These are phyloP conservation scores for Dactylellina parvicollis DNA, from an alignment of 2,329 filamentous ascomycete genomes.

Conservation along the genomic window DNA sequence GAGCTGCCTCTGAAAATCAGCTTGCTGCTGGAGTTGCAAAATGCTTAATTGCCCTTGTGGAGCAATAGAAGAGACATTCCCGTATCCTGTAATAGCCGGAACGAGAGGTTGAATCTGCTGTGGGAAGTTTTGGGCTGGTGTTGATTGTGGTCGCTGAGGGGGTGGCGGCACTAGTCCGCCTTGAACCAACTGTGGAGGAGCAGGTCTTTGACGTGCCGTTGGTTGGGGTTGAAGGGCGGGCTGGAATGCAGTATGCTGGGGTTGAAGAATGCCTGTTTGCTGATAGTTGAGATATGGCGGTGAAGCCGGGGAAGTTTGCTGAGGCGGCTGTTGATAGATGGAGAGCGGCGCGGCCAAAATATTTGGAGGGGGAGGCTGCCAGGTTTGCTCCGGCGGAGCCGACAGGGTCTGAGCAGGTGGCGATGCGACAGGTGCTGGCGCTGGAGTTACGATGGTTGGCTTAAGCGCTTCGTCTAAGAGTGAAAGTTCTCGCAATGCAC, in stretches of 20 bases:
- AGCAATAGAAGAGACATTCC: conserved; percentile 30
- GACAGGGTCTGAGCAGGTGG: conserved; percentile 63
- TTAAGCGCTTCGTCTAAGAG: conserved; percentile 70
- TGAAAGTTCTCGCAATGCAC: conserved; percentile 75
- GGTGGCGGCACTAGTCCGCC: conserved; percentile 78
- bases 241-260: conserved; percentile 62
- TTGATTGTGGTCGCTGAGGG: conserved; percentile 83
- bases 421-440: conserved; percentile 68
- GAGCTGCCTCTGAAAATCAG: conserved; percentile 60
- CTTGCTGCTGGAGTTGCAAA: conserved; percentile 60
- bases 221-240: conserved; percentile 63
- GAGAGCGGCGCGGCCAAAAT: conserved; percentile 56
- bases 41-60: conserved; percentile 40
- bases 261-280: conserved; percentile 64
- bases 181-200: conserved; percentile 72
- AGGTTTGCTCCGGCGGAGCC: conserved; percentile 61
- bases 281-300: conserved; percentile 63
- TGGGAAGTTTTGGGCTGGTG: conserved; percentile 71
- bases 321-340: conserved; percentile 58
- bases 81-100: conserved; percentile 52
- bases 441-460: conserved; percentile 64
- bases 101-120: conserved; percentile 62
- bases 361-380: conserved; percentile 59
- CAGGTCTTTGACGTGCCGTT: conserved; percentile 74
- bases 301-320: conserved; percentile 59